Percentiles rank a stretch among this genome's conserved stretches.
Evolutionary conservation across 177 flowering plant genomes (phyloP).

Genomic region (Vitis hybrid): DNA sequence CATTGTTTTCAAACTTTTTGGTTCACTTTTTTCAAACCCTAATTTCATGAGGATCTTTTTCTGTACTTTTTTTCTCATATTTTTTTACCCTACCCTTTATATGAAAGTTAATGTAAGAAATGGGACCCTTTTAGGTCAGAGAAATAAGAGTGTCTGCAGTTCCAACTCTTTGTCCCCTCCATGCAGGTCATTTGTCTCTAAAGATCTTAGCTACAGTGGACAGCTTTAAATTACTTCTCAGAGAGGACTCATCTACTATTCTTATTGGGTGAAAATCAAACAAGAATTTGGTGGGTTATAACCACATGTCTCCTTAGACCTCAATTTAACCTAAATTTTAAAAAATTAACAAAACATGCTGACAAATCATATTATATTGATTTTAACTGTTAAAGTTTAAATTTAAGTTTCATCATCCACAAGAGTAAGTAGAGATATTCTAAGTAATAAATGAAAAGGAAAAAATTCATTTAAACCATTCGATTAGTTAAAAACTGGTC

Average conservation of each 20-base stretch:
- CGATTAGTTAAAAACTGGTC: too few relatives aligned
- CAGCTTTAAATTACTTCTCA: background rate
- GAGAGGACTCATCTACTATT: too few relatives aligned
- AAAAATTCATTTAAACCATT: too few relatives aligned
- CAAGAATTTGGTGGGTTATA: too few relatives aligned
- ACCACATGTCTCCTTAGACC: too few relatives aligned
- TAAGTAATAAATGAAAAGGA: too few relatives aligned
- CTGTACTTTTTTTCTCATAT: background rate
- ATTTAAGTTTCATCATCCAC: too few relatives aligned
- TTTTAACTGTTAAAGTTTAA: rapidly evolving
- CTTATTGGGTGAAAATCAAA: too few relatives aligned
- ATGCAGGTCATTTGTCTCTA: background rate
- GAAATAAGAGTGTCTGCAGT: background rate
- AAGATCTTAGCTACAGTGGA: background rate
- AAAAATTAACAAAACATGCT: too few relatives aligned
- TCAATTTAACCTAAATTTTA: too few relatives aligned
- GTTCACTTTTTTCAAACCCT: constrained; percentile 7
- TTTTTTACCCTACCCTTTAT: background rate
- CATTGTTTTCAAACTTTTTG: constrained; percentile 20
- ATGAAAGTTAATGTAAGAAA: background rate
- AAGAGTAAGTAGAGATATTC: too few relatives aligned
- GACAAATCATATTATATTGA: too few relatives aligned
- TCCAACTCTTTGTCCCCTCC: constrained; percentile 3
- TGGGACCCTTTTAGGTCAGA: constrained; percentile 1
- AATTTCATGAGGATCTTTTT: constrained; percentile 1